Base-by-base conservation (phyloP, 2,329 filamentous ascomycete genomes). In the Stachybotrys elegans region DNA sequence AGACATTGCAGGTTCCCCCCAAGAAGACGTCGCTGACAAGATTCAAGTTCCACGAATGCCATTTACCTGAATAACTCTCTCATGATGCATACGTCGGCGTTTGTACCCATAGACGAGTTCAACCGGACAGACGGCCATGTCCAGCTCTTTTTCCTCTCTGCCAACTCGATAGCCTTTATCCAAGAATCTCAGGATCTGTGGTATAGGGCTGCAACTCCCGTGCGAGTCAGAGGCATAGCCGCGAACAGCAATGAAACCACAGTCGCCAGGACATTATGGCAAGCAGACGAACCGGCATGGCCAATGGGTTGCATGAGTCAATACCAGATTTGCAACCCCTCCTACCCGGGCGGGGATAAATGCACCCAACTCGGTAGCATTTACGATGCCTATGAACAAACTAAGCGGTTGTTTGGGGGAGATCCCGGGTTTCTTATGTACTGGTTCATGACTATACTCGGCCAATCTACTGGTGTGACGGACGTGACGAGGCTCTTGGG, bases 271-370 rank as follows among this genome's bases (percentile, higher is more conserved):
- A 35, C 32, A 8, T 35, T 35, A n/a, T 35, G 32, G 32, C 13
- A 35, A 16, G 32, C 32, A 35, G 32, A 35, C n/a, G 32, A 35
- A 35, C 32, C 32, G 7, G 32, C 32, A 35, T 35, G 32, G 32
- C 32, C 32, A 9, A 35, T 35, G 32, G 32, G 32, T 9, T 35
- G 32, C n/a, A 16, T 9, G 7, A 35, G 13, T 8, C 32, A 16
- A 17, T 17, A 35, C 19, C 32, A 35, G n/a, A n/a, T 35, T 35
- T 35, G 32, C 32, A 35, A 35, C n/a, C 32, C 32, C 14, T 35
- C 32, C n/a, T 35, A 13, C 19, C 19, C 32, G 9, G 13, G 19
- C 13, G n/a, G 19, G 32, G n/a, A 35, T 35, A 13, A 9, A 7
- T 35, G 32, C 32, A 35, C 32, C 14, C 14, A 35, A 16, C 32